phyloP scores from a whole-genome alignment of 345 rosid species.

The Gossypium rotundifolium region DNA sequence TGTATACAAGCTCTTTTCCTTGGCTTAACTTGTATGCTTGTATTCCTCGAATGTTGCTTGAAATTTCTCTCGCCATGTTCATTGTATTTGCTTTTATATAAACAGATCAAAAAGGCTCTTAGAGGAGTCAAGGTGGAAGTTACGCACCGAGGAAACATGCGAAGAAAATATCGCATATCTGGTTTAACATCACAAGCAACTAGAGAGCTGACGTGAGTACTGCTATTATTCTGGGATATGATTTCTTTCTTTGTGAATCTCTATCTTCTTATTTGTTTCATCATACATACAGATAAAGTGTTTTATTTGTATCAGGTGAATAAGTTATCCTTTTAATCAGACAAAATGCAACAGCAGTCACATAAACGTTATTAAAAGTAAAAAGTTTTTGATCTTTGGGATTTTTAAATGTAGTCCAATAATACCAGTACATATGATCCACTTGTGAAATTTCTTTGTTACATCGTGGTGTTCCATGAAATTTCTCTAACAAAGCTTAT shows the following conservation, averaged over 20 bases:
- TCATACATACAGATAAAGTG: background rate
- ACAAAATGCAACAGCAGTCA: background rate
- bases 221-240: background rate
- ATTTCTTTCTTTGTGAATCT: background rate
- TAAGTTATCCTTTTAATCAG: too few relatives aligned
- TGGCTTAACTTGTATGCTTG: background rate
- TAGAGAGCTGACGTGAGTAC: slow-evolving; percentile 74
- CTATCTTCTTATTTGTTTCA: background rate
- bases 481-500: slow-evolving; percentile 9
- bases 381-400: background rate
- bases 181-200: slow-evolving; percentile 90
- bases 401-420: background rate
- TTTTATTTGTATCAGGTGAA: background rate
- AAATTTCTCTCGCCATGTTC: background rate
- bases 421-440: background rate
- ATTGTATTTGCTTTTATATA: background rate
- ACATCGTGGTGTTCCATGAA: background rate
- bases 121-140: slow-evolving; percentile 93
- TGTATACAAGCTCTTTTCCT: background rate
- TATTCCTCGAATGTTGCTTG: background rate
- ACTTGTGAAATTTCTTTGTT: background rate
- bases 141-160: slow-evolving; percentile 93
- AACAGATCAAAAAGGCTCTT: slow-evolving; percentile 83
- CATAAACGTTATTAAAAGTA: background rate
- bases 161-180: slow-evolving; percentile 87